These are phyloP conservation scores for Mycena belliarum DNA, from an alignment of 768 basidiomycete genomes.

Conservation along the genomic window DNA sequence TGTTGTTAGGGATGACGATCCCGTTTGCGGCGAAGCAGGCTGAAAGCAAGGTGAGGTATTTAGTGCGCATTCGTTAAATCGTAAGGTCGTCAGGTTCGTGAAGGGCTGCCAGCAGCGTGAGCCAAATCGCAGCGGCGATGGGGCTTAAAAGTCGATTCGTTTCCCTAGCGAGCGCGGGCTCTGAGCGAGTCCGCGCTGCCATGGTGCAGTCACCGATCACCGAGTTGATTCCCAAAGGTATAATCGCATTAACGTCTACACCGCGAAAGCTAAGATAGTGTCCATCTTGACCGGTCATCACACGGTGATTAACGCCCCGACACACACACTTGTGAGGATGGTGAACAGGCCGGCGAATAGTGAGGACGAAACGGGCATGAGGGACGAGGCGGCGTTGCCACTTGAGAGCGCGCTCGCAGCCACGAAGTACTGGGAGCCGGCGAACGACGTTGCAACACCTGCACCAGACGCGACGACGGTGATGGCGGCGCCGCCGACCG, in stretches of 20 bases:
- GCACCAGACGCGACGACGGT: constrained; percentile 53
- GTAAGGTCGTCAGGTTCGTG: neutral
- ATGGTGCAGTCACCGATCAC: neutral
- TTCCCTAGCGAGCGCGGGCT: neutral
- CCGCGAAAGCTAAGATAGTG: no score
- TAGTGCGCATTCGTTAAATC: neutral
- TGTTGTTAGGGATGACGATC: neutral
- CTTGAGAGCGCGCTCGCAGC: constrained; percentile 46
- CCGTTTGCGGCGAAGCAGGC: neutral
- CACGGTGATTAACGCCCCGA: constrained; percentile 43
- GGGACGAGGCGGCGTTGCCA: constrained; percentile 30
- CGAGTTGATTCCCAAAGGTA: no score
- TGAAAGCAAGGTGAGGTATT: neutral
- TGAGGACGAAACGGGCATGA: constrained; percentile 25
- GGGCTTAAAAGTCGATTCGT: neutral
- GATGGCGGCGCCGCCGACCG: constrained; percentile 57
- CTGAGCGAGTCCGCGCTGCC: neutral
- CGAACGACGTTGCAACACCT: constrained; percentile 48
- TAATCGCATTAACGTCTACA: no score
- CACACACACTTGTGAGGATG: constrained; percentile 31
- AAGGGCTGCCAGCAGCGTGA: neutral
- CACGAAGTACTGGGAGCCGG: constrained; percentile 54
- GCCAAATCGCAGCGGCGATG: neutral
- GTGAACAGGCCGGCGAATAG: constrained; percentile 31
- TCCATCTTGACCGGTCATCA: constrained; percentile 14